Evolutionary conservation across 108 stramenopile genomes (phyloP).

Genomic region (Cylindrotheca fusiformis): DNA sequence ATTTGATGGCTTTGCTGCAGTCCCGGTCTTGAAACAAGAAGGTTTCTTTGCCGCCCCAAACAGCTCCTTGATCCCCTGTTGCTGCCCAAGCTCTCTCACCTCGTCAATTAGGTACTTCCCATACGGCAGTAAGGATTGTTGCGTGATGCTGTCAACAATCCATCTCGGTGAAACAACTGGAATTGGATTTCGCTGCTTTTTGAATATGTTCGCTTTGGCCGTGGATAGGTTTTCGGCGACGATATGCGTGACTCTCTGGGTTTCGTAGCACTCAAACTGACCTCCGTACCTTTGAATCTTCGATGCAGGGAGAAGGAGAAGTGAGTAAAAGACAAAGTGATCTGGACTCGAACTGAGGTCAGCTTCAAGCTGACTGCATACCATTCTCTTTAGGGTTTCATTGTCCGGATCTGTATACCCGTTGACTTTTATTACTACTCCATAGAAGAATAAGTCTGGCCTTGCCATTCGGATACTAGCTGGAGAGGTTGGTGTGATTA

Average conservation of each 20-base stretch:
- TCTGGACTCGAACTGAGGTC: too few species aligned
- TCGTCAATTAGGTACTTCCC: conserved; percentile 59
- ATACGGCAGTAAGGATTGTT: conserved; percentile 55
- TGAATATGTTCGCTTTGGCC: conserved; percentile 77
- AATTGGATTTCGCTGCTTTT: conserved; percentile 53
- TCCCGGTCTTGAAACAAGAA: too few species aligned
- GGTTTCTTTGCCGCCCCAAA: conserved; percentile 1
- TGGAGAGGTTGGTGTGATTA: conserved; percentile 6
- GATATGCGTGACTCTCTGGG: conserved; percentile 72
- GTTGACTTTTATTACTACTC: conserved; percentile 70
- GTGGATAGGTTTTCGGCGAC: conserved; percentile 73
- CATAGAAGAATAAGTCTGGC: conserved; percentile 72
- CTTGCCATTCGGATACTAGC: conserved; percentile 21
- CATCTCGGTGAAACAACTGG: conserved; percentile 68
- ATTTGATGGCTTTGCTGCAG: not conserved
- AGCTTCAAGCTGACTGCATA: conserved; percentile 6
- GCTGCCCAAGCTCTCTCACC: not conserved
- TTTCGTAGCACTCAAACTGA: conserved; percentile 83
- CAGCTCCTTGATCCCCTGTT: conserved; percentile 10
- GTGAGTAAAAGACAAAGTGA: too few species aligned
- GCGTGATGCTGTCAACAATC: conserved; percentile 64
- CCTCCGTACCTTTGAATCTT: conserved; percentile 65
- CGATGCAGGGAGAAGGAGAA: not conserved
- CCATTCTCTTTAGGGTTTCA: conserved; percentile 62
- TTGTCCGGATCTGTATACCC: conserved; percentile 75